Conservation (phyloP, 345 rosid species). For the Dovyalis caffra region DNA sequence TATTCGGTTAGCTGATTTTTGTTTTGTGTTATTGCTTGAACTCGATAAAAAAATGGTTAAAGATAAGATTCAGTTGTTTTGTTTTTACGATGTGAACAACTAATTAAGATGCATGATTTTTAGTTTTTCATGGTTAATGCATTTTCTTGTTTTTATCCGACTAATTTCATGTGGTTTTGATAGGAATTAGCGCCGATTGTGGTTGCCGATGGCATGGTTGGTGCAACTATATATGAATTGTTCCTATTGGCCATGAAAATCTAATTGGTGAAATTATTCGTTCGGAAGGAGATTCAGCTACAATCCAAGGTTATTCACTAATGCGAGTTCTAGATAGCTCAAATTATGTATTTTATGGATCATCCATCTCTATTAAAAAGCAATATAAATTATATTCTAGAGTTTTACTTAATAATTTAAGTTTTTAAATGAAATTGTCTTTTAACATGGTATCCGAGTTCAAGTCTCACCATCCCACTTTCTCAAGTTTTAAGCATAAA, state of each 20-base stretch:
- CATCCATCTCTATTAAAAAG: too few species aligned
- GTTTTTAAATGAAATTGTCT: too few species aligned
- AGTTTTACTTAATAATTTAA: too few species aligned
- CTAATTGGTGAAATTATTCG: conserved; percentile 97
- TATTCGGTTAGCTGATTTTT: too few species aligned
- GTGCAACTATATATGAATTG: conserved; percentile 99
- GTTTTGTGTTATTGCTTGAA: neutral
- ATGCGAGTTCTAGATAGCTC: neutral
- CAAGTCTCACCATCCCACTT: too few species aligned
- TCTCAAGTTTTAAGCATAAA: too few species aligned
- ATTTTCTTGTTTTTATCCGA: neutral
- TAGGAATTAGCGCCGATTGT: conserved; percentile 99
- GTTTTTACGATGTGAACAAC: neutral
- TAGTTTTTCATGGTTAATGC: neutral
- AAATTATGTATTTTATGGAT: neutral
- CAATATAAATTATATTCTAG: too few species aligned
- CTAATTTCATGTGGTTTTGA: conserved; percentile 11
- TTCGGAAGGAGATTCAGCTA: conserved; percentile 98
- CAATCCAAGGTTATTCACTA: conserved; percentile 72
- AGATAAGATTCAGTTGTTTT: neutral
- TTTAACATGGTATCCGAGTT: too few species aligned
- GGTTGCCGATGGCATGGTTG: conserved; percentile 99
- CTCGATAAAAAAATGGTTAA: neutral
- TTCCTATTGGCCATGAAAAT: conserved; percentile 96
- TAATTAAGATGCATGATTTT: neutral